Percentiles rank a stretch among this genome's conserved stretches.
These are phyloP conservation scores for Neonectria punicea DNA, from an alignment of 2,329 filamentous ascomycete genomes.

Conservation along the genomic window DNA sequence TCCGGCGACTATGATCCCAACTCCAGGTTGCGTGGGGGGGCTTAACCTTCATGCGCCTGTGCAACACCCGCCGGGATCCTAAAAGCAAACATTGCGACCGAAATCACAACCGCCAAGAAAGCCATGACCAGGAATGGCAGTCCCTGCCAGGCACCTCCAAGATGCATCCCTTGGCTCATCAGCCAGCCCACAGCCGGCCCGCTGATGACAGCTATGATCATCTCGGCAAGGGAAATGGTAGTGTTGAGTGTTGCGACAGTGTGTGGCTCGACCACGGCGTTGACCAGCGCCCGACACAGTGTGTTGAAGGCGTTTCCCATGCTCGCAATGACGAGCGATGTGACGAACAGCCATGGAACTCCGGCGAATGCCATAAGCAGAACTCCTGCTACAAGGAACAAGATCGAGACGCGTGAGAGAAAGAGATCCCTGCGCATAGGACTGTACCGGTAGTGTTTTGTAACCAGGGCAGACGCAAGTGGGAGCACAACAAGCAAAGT, in stretches of 20 bases:
- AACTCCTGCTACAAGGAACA: constrained; percentile 47
- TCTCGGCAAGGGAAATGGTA: constrained; percentile 61
- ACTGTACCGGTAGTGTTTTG: constrained; percentile 44
- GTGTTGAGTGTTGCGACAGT: constrained; percentile 66
- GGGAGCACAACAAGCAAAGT: constrained; percentile 54
- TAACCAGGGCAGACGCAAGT: constrained; percentile 44
- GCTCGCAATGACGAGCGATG: constrained; percentile 57
- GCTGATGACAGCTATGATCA: constrained; percentile 57
- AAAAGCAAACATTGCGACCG: constrained; percentile 45
- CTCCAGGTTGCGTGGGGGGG: background rate
- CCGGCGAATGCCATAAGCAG: constrained; percentile 51
- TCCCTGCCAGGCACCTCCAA: constrained; percentile 60
- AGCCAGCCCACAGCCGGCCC: constrained; percentile 59
- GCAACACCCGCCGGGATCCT: constrained; percentile 38
- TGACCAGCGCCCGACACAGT: constrained; percentile 61
- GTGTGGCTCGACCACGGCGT: constrained; percentile 62
- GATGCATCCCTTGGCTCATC: constrained; percentile 56
- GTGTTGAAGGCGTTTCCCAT: constrained; percentile 57
- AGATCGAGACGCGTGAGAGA: constrained; percentile 49
- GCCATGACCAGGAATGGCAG: constrained; percentile 59
- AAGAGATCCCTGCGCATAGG: constrained; percentile 53
- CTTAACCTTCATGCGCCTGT: constrained; percentile 28
- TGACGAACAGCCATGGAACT: constrained; percentile 48
- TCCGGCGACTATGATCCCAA: background rate
- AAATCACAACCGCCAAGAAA: constrained; percentile 44